Evolutionary conservation across 345 rosid genomes (phyloP).

Genomic region (Populus pruinosa): DNA sequence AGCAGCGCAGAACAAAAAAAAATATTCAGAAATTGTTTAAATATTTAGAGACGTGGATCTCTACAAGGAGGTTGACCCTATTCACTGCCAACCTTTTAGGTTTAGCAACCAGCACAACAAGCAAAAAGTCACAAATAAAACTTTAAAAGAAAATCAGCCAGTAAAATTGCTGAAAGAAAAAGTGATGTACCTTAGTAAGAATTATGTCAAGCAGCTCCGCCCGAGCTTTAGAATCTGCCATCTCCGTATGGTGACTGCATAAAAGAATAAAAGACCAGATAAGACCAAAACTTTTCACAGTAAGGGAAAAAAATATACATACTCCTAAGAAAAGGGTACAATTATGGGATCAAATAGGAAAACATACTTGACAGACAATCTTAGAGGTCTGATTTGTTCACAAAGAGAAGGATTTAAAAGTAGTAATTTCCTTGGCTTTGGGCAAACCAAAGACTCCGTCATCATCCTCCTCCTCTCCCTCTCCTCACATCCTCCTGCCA

Average conservation of each 20-base stretch:
- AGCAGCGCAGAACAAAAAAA: neutral
- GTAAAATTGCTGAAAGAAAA: neutral
- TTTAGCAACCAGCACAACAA: conserved; percentile 1
- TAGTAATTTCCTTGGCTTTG: conserved; percentile 54
- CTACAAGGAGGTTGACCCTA: neutral
- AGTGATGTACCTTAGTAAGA: conserved; percentile 44
- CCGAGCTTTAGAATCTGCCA: conserved; percentile 50
- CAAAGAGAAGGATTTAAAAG: conserved; percentile 29
- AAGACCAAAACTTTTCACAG: neutral
- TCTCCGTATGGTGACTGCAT: conserved; percentile 37
- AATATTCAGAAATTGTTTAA: neutral
- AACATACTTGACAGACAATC: conserved; percentile 30
- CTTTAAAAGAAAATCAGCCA: neutral
- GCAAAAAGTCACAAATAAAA: neutral
- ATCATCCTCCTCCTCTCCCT: conserved; percentile 20
- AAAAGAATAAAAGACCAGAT: neutral
- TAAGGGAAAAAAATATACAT: neutral
- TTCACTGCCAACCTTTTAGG: neutral
- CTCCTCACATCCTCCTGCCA: conserved; percentile 41
- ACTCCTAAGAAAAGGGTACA: neutral
- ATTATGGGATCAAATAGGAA: too few species aligned
- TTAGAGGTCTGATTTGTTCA: conserved; percentile 22
- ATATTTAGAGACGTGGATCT: neutral
- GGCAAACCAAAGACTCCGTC: conserved; percentile 49
- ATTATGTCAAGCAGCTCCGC: conserved; percentile 66